Evolutionary conservation across 805 yeast genomes (phyloP).

Genomic region (Zygoascus ofunaensis): DNA sequence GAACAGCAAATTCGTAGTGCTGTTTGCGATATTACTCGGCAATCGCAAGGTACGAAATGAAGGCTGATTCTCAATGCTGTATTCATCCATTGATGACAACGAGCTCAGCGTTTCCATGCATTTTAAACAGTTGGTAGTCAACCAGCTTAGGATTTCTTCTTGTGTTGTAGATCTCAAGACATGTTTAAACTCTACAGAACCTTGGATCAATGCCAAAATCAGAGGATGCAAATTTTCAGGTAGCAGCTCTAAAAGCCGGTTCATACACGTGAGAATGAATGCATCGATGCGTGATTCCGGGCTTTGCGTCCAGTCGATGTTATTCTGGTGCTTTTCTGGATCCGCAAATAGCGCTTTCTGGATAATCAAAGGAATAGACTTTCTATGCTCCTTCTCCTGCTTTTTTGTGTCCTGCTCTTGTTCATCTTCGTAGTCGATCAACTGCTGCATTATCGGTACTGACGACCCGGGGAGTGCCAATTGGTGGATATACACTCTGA

Average conservation of each 20-base stretch:
- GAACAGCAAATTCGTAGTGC: constrained; percentile 3
- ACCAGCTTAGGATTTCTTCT: background rate
- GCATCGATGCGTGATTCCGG: background rate
- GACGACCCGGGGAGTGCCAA: background rate
- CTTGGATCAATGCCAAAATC: background rate
- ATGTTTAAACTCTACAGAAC: background rate
- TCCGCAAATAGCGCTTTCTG: background rate
- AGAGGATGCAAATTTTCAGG: background rate
- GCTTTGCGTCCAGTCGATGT: background rate
- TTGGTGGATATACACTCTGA: background rate
- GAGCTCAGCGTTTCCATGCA: background rate
- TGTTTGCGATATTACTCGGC: constrained; percentile 1
- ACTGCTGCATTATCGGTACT: background rate
- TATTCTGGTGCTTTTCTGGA: background rate
- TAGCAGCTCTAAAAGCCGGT: background rate
- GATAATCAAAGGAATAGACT: background rate
- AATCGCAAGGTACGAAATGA: constrained; percentile 5
- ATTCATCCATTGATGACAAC: background rate
- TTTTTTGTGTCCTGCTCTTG: background rate
- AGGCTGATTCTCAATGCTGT: background rate
- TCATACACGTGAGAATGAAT: background rate
- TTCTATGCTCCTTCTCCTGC: background rate
- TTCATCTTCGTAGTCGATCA: background rate
- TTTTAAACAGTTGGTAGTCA: background rate
- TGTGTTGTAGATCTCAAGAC: background rate